A percentile compares a stretch with the other conserved stretches of the same genome.
Evolutionary conservation across 352 stramenopile genomes (phyloP).

Genomic region (Pythium utonaiense): DNA sequence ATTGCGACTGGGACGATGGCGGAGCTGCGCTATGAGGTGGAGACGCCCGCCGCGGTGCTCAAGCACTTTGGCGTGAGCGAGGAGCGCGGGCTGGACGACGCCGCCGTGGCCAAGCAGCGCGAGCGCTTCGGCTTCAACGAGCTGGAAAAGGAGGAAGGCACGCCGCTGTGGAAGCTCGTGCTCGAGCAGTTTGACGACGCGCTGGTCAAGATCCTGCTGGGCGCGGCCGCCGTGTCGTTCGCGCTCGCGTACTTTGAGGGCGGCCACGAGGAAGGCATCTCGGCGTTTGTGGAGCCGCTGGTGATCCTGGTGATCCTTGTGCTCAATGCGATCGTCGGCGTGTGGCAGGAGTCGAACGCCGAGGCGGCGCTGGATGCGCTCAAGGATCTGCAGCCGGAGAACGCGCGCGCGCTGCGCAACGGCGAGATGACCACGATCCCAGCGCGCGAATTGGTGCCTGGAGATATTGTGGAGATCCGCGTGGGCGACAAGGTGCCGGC

Average conservation of each 20-base stretch:
- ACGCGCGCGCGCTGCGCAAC: constrained; percentile 85
- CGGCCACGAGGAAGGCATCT: constrained; percentile 77
- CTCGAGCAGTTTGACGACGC: constrained; percentile 99
- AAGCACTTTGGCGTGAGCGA: constrained; percentile 74
- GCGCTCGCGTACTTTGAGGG: constrained; percentile 92
- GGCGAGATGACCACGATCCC: constrained; percentile 83
- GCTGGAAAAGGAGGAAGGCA: constrained; percentile 87
- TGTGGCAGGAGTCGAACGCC: constrained; percentile 95
- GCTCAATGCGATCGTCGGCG: constrained; percentile 95
- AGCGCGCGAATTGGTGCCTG: constrained; percentile 92
- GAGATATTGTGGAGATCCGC: constrained; percentile 95
- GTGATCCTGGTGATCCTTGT: constrained; percentile 97
- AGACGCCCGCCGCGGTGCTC: constrained; percentile 73
- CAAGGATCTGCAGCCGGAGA: constrained; percentile 94
- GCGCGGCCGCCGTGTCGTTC: constrained; percentile 93
- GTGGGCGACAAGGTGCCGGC: constrained; percentile 98
- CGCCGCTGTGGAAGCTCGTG: constrained; percentile 92
- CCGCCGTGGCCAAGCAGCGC: constrained; percentile 55
- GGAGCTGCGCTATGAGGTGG: constrained; percentile 46
- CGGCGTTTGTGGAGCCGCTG: constrained; percentile 94
- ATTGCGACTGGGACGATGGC: constrained; percentile 6
- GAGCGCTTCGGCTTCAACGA: constrained; percentile 80
- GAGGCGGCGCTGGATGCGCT: constrained; percentile 93
- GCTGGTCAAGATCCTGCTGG: constrained; percentile 97
- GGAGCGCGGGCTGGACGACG: constrained; percentile 43